Percentiles rank a stretch among this genome's conserved stretches.
Conservation (phyloP, 176 grass and related monocot genomes). For the Cocos nucifera region DNA sequence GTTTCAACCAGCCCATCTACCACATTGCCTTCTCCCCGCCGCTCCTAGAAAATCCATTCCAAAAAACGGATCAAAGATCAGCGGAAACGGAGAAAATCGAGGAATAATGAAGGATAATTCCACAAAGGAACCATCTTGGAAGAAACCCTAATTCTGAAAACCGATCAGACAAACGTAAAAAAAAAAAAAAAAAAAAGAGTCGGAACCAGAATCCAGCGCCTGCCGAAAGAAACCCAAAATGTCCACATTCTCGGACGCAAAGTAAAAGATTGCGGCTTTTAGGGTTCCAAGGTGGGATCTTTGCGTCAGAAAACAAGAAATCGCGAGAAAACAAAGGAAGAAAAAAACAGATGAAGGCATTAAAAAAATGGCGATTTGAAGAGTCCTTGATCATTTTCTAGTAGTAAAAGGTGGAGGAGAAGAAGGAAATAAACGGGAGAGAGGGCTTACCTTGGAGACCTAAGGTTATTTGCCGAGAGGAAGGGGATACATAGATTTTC, state of each 20-base stretch:
- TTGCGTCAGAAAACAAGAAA: background rate
- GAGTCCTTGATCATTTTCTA: too few relatives aligned
- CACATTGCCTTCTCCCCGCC: background rate
- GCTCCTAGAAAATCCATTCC: too few relatives aligned
- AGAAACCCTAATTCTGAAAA: constrained; percentile 3
- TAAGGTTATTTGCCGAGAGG: background rate
- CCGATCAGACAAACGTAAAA: background rate
- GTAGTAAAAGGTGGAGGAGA: background rate
- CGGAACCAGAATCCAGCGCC: too few relatives aligned
- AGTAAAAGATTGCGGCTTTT: background rate
- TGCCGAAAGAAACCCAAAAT: too few relatives aligned
- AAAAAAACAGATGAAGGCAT: background rate
- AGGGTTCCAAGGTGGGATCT: too few relatives aligned
- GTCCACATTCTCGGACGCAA: too few relatives aligned
- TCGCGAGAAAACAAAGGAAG: background rate
- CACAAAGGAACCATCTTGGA: background rate
- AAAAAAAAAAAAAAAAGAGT: too few relatives aligned
- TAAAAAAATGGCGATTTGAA: background rate
- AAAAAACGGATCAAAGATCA: background rate
- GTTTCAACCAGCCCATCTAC: background rate
- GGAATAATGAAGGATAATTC: background rate
- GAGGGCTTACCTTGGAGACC: background rate
- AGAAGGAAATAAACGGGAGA: background rate
- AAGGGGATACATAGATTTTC: background rate
- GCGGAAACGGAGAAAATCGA: background rate